A percentile compares a stretch with the other conserved stretches of the same genome.
phyloP scores from a whole-genome alignment of 2,329 filamentous ascomycete species.

The Epicoccum nigrum region DNA sequence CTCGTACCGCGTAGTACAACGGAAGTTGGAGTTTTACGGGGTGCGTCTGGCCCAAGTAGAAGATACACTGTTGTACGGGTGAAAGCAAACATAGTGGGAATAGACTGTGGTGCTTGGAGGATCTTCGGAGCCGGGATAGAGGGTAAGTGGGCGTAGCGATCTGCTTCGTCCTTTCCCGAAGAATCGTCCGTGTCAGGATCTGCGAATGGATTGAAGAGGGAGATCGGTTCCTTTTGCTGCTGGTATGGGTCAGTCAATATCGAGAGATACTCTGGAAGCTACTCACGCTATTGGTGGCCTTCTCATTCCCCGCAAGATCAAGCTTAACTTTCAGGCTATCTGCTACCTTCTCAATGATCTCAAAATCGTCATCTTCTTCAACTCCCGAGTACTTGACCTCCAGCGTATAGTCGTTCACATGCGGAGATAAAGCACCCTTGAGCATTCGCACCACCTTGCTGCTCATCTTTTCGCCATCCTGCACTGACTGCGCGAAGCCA shows the following conservation, averaged over 20 bases:
- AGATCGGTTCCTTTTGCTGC: conserved; percentile 31
- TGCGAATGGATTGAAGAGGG: conserved; percentile 1
- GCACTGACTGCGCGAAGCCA: conserved; percentile 67
- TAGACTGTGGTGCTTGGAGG: conserved; percentile 67
- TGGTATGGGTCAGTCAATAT: not conserved
- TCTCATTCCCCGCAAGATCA: conserved; percentile 20
- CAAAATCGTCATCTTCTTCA: conserved; percentile 60
- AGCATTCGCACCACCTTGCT: conserved; percentile 75
- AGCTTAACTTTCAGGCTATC: conserved; percentile 55
- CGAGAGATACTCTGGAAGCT: not conserved
- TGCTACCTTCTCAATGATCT: conserved; percentile 65
- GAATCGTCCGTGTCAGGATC: conserved; percentile 8
- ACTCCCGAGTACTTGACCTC: conserved; percentile 63
- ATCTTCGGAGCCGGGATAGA: conserved; percentile 59
- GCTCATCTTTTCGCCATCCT: conserved; percentile 68
- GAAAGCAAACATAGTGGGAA: conserved; percentile 71
- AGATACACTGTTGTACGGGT: conserved; percentile 70
- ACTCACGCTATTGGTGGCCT: conserved; percentile 19
- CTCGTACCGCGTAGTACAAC: conserved; percentile 66
- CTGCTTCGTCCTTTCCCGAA: conserved; percentile 22
- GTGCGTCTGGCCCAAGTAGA: conserved; percentile 62
- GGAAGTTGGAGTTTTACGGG: conserved; percentile 57
- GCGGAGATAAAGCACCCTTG: conserved; percentile 70
- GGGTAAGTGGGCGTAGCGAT: conserved; percentile 61
- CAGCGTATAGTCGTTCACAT: conserved; percentile 67